Conservation (phyloP, 2,329 filamentous ascomycete species). For the Arthroderma uncinatum region DNA sequence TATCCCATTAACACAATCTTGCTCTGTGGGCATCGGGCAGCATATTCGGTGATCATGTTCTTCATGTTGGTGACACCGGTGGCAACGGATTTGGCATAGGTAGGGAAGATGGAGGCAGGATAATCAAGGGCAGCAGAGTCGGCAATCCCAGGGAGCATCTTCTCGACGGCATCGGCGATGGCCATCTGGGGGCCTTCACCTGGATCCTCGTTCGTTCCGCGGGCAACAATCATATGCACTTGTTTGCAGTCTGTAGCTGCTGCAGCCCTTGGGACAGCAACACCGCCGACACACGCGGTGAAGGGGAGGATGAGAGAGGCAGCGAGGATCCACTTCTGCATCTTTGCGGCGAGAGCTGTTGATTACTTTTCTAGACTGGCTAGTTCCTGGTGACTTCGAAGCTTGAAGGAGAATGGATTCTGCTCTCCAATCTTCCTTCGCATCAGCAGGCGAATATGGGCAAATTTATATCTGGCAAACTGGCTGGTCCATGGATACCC, state of each 20-base stretch:
- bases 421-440: neutral
- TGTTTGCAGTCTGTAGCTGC: neutral
- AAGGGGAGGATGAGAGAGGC: neutral
- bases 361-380: neutral
- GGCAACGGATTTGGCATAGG: conserved; percentile 8
- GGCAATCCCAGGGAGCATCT: neutral
- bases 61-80: conserved; percentile 6
- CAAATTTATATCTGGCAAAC: neutral
- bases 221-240: conserved; percentile 10
- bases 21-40: conserved; percentile 4
- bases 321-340: neutral
- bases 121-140: conserved; percentile 7
- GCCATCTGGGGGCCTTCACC: conserved; percentile 5
- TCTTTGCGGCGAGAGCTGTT: neutral
- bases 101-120: conserved; percentile 9
- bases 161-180: conserved; percentile 1
- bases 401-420: neutral
- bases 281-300: neutral
- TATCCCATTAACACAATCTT: conserved; percentile 12
- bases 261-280: neutral
- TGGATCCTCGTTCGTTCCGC: conserved; percentile 7
- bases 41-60: conserved; percentile 7
- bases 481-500: neutral
- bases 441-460: neutral
- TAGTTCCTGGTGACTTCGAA: neutral